These are phyloP conservation scores for Colletotrichum sp. DNA, from an alignment of 2,329 filamentous ascomycete genomes.

Conservation along the genomic window DNA sequence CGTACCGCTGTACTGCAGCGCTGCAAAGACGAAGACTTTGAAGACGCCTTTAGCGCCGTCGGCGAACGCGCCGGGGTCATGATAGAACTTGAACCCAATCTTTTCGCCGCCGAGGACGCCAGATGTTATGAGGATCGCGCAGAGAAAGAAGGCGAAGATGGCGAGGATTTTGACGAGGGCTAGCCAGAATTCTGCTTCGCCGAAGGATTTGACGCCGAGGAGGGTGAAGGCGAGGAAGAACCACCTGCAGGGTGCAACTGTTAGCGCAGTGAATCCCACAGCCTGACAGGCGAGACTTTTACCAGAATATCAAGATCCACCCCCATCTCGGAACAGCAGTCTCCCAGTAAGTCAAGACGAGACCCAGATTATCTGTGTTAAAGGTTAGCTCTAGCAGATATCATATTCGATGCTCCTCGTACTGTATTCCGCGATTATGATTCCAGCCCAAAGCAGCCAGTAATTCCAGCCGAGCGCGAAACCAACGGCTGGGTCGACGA, in stretches of 20 bases:
- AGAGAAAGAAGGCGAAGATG: slow-evolving; percentile 65
- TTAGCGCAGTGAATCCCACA: slow-evolving; percentile 40
- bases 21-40: slow-evolving; percentile 24
- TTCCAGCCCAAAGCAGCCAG: slow-evolving; percentile 51
- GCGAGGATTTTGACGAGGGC: slow-evolving; percentile 57
- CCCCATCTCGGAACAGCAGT: slow-evolving; percentile 67
- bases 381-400: neutral
- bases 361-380: slow-evolving; percentile 57
- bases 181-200: slow-evolving; percentile 63
- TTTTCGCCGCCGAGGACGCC: slow-evolving; percentile 25
- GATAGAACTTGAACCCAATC: slow-evolving; percentile 22
- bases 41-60: slow-evolving; percentile 28
- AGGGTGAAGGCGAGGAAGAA: slow-evolving; percentile 49
- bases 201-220: slow-evolving; percentile 42
- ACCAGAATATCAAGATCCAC: slow-evolving; percentile 66
- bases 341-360: slow-evolving; percentile 67
- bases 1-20: slow-evolving; percentile 26
- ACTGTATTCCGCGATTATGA: neutral
- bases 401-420: rapidly evolving
- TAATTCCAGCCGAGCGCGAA: slow-evolving; percentile 64
- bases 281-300: slow-evolving; percentile 32
- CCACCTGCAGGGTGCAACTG: slow-evolving; percentile 38
- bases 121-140: slow-evolving; percentile 50
- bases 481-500: slow-evolving; percentile 58
- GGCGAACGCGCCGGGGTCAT: slow-evolving; percentile 17